Evolutionary conservation across 805 yeast species (phyloP).

Genomic region (Ogataea haglerorum): DNA sequence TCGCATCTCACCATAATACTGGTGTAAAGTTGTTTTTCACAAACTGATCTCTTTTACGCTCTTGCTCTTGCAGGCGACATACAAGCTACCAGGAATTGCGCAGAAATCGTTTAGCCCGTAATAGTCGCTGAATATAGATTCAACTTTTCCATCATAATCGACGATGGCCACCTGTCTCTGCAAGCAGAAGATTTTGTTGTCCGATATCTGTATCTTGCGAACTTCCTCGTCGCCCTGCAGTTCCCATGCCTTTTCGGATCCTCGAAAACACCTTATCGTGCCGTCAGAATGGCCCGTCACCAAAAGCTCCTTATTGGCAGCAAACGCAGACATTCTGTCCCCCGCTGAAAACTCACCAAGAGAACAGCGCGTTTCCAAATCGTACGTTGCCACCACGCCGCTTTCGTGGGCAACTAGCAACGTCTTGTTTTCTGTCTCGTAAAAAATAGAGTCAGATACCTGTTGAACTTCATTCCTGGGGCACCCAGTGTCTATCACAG

Average conservation of each 20-base stretch:
- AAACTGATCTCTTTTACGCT: background rate
- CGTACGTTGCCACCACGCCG: constrained; percentile 43
- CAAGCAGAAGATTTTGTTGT: background rate
- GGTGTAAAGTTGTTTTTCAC: background rate
- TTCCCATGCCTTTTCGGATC: background rate
- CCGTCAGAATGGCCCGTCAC: constrained; percentile 23
- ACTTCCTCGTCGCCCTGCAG: background rate
- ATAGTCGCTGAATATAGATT: background rate
- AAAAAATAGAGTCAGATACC: constrained; percentile 33
- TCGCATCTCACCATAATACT: constrained; percentile 6
- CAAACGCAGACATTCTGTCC: constrained; percentile 11
- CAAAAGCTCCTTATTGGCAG: constrained; percentile 2
- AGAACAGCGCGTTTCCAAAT: constrained; percentile 28
- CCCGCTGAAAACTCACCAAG: constrained; percentile 23
- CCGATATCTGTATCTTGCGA: background rate
- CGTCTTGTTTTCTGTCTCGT: constrained; percentile 45
- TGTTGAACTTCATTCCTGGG: background rate
- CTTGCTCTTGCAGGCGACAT: background rate
- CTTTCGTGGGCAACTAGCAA: constrained; percentile 42
- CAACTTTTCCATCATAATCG: background rate
- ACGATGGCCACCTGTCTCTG: background rate
- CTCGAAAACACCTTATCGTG: background rate
- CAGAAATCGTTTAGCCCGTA: background rate
- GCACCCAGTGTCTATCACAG: constrained; percentile 14
- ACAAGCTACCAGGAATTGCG: background rate